Conservation (phyloP, 148 eudicot genomes). For the Rhododendron vialii region DNA sequence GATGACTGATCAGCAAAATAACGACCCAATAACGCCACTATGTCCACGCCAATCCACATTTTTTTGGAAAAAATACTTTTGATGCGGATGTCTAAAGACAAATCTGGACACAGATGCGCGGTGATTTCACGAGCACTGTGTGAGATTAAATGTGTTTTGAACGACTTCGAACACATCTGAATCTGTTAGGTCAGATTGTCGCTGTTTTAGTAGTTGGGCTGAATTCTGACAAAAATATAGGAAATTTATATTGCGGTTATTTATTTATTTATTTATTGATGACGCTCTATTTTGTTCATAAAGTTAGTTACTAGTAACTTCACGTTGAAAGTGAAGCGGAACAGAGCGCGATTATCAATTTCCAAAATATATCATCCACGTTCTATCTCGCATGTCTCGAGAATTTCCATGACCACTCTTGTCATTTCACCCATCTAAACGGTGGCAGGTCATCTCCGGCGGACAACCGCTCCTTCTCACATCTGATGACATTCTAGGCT, state of each 20-base stretch:
- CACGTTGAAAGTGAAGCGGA: too few relatives aligned
- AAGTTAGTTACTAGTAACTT: too few relatives aligned
- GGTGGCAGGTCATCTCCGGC: neutral
- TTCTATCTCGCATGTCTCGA: neutral
- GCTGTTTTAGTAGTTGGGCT: neutral
- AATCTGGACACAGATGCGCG: neutral
- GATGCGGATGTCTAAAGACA: neutral
- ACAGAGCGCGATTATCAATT: too few relatives aligned
- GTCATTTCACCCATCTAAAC: neutral
- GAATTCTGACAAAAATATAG: neutral
- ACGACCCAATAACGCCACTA: neutral
- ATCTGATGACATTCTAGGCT: too few relatives aligned
- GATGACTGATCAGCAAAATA: neutral
- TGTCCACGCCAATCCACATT: neutral
- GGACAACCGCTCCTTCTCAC: neutral
- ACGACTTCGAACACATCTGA: neutral
- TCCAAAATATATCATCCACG: neutral
- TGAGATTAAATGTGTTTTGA: neutral
- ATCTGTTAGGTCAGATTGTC: neutral
- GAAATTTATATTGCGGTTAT: too few relatives aligned
- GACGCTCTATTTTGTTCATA: too few relatives aligned
- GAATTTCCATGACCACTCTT: neutral
- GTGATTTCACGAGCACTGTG: neutral
- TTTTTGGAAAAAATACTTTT: neutral
- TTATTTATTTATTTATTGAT: too few relatives aligned